A percentile compares a stretch with the other conserved stretches of the same genome.
Conservation (phyloP, 768 basidiomycete species). For the Boletellus emodensis region DNA sequence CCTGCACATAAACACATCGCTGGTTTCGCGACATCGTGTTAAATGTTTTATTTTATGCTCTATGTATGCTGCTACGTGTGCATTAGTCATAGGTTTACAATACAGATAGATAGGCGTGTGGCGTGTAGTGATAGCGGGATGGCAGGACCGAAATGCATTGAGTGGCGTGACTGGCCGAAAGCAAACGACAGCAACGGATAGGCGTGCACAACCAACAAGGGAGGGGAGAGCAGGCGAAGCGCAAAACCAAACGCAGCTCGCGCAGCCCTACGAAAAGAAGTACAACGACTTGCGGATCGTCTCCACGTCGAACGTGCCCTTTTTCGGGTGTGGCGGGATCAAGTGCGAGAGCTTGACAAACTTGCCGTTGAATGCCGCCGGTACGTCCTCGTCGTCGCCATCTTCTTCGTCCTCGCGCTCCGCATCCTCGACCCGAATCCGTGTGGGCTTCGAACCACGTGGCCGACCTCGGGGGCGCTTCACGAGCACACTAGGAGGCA, state of each 20-base stretch:
- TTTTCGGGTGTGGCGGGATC: constrained; percentile 77
- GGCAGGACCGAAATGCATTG: background rate
- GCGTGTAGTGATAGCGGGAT: background rate
- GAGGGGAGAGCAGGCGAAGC: background rate
- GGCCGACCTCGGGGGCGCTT: constrained; percentile 20
- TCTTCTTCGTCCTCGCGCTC: background rate
- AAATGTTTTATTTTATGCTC: background rate
- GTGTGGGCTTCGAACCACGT: constrained; percentile 17
- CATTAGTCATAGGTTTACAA: constrained; percentile 14
- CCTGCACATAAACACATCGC: background rate
- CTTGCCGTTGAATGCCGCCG: constrained; percentile 40
- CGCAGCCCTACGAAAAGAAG: constrained; percentile 76
- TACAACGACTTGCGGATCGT: constrained; percentile 79
- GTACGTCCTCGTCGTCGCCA: constrained; percentile 23
- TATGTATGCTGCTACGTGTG: constrained; percentile 11
- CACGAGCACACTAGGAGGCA: background rate
- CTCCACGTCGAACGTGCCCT: constrained; percentile 82
- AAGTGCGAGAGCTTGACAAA: constrained; percentile 74
- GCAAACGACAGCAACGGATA: background rate
- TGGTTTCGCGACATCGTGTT: background rate
- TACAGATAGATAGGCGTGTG: constrained; percentile 15
- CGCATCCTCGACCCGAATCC: constrained; percentile 6
- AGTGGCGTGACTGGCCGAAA: background rate
- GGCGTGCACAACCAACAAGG: background rate
- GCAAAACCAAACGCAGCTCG: no score